Conservation (phyloP, 441 rosid genomes). For the Corymbia citriodora region DNA sequence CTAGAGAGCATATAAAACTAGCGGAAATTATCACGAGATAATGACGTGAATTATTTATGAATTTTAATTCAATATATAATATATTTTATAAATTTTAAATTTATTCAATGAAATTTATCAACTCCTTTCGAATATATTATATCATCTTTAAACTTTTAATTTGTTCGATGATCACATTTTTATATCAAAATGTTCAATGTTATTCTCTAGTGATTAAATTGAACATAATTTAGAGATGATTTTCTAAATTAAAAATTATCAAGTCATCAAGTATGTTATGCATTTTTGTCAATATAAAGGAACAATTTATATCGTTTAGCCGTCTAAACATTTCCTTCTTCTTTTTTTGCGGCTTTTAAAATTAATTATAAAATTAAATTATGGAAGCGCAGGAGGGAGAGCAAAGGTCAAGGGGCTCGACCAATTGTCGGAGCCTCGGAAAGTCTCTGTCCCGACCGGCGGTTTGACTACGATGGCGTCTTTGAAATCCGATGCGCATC, state of each 20-base stretch:
- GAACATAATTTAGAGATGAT: neutral
- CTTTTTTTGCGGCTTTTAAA: neutral
- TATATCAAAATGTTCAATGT: too few relatives aligned
- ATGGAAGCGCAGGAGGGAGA: neutral
- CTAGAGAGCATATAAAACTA: neutral
- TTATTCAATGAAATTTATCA: too few relatives aligned
- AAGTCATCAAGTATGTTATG: too few relatives aligned
- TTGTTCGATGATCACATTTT: too few relatives aligned
- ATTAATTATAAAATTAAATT: neutral
- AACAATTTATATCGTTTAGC: too few relatives aligned
- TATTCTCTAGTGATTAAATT: too few relatives aligned
- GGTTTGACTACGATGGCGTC: neutral
- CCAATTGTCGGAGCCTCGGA: neutral
- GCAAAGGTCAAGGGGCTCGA: neutral
- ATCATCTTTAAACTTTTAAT: too few relatives aligned
- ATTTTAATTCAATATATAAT: too few relatives aligned
- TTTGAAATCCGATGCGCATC: neutral
- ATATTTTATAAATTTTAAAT: accelerated
- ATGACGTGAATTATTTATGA: accelerated
- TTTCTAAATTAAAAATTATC: too few relatives aligned
- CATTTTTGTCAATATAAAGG: too few relatives aligned
- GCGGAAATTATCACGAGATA: neutral
- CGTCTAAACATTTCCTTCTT: neutral
- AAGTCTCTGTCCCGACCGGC: neutral
- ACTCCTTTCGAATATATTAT: accelerated